Evolutionary conservation across 1,139 yeast genomes (phyloP).

Genomic region (Debaryomyces coudertii): DNA sequence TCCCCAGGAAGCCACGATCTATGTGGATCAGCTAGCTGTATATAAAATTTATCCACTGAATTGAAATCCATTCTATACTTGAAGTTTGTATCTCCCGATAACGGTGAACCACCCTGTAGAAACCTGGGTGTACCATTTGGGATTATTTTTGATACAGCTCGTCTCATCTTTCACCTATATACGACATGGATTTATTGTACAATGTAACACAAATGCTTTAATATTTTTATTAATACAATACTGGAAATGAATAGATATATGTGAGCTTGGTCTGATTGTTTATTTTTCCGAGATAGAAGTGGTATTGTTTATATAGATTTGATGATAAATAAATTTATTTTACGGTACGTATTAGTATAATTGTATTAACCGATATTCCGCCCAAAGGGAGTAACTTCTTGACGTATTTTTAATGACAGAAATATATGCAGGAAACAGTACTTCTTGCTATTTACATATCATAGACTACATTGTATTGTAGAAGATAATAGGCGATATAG

Average conservation of each 20-base stretch:
- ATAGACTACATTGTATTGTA: not conserved
- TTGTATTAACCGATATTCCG: not conserved
- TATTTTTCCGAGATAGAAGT: not conserved
- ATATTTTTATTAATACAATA: not conserved
- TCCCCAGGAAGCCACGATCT: conserved; percentile 69
- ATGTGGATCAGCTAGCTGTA: conserved; percentile 74
- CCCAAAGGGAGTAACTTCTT: conserved; percentile 2
- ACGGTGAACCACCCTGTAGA: conserved; percentile 3
- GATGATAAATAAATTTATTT: not conserved
- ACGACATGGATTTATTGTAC: conserved; percentile 1
- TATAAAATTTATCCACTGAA: conserved; percentile 64
- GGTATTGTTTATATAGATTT: not conserved
- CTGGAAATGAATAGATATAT: not conserved
- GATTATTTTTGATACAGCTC: conserved; percentile 48
- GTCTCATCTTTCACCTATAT: conserved; percentile 32
- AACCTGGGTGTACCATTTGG: conserved; percentile 25
- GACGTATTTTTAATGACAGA: conserved; percentile 6
- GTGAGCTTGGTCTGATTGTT: not conserved
- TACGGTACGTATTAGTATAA: not conserved
- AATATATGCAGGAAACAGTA: not conserved
- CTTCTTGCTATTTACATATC: not conserved
- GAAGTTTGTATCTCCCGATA: conserved; percentile 11
- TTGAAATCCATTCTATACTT: conserved; percentile 44
- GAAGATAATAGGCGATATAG: not conserved
- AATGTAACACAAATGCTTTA: not conserved